Evolutionary conservation across 1,284 basidiomycete genomes (phyloP), one percentile per base, ranked within the genome.

Genomic region (Clitocybe nebularis): DNA sequence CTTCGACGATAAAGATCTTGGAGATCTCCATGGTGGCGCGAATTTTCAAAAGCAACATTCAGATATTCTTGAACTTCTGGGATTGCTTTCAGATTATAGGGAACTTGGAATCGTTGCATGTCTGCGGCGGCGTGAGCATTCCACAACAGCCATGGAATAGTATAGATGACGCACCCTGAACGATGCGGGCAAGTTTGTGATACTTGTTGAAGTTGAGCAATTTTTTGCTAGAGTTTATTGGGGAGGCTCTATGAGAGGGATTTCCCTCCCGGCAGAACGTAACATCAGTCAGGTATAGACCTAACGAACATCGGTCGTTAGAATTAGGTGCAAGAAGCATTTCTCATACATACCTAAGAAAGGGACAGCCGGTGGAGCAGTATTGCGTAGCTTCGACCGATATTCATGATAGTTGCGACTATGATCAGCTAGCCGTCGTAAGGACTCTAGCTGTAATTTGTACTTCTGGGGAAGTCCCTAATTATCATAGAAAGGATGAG

Each of bases 191-290:
- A 43, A 97, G 77, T 63, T 93, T 93, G 60, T 89, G 83, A 55
- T 88, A 96, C 68, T 91, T 95, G 68, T 94, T 95, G 62, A 96
- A 94, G 66, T 99, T 99, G 61, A 98, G 76, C 36, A 99, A 67
- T 58, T 85, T 88, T 62, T 91, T 84, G 38, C 79, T 77, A 2
- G 85, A 72, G 42, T 84, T 82, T 45, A 79, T 62, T 1, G 88
- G 89, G 8, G 91, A 89, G n/a, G 84, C 75, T 49, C 95, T 77
- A 54, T 84, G 76, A 5, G 88, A 85, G 5, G 92, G 85, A 62
- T 98, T 98, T 26, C 95, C 95, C 58, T 96, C 95, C 40, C 89
- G 81, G 55, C 92, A 94, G 66, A 98, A 99, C 1, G 93, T 98
- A 47, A 97, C 77, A 63, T 95, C 92, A 3, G 92, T 93, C 48